Base-by-base conservation (phyloP, 306 rosid species). In the Lathyrus tuberosus region DNA sequence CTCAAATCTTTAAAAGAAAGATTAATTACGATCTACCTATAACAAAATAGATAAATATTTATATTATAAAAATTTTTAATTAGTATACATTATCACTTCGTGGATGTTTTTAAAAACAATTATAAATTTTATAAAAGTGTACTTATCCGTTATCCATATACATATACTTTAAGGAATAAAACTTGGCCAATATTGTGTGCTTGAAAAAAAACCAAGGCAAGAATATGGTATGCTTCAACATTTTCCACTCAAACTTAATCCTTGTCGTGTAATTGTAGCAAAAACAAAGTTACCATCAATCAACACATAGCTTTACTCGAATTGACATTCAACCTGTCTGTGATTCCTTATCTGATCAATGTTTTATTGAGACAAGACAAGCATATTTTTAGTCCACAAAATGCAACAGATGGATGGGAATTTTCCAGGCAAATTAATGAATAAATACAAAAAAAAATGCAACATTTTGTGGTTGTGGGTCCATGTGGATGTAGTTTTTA, bases 281-380 rank as follows among this genome's bases (percentile, higher is more conserved):
- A 22, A 53, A 53, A 53, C 33, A 22, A 53, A 53, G 70, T 38
- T 71, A 47, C 57, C 18, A 11, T 31, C 77, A 70, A 70, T 70
- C 73, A 69, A 44, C 4, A 16, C 24, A 16, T 63, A 33, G 10
- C 15, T 52, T 8, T 57, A 52, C 11, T 30, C 51, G 76, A 81
- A 71, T 72, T 67, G 75, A 66, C 73, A 71, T 54, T 66, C 28
- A 42, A 60, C 57, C 57, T 10, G 47, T 69, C 0, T 22, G 13
- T 13, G 31, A 65, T 70, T 22, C 67, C 53, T 80, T 60, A 20
- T 72, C 74, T 26, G 18, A 67, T 20, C 49, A 62, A 28, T 56
- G 4, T n/a, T 20, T 20, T 48, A 37, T 20, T 43, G 66, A 40
- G 59, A 33, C 11, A 44, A 71, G 48, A 33, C 11, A 44, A 71